Evolutionary conservation across 768 basidiomycete species (phyloP).

Genomic region (Kwoniella botswanensis): DNA sequence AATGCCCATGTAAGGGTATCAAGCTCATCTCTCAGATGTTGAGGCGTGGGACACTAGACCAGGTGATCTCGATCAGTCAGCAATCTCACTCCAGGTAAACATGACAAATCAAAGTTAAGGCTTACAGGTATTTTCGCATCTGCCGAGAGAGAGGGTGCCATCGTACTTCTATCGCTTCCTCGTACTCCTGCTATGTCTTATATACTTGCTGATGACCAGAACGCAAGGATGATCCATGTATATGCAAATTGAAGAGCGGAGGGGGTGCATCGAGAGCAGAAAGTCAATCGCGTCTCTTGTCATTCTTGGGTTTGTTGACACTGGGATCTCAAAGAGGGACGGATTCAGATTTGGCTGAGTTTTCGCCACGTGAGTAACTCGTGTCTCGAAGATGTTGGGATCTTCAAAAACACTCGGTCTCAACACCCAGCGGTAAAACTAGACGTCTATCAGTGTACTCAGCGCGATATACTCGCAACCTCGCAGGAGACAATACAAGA

Average conservation of each 20-base stretch:
- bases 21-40: conserved; percentile 54
- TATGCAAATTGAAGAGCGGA: not conserved
- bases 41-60: conserved; percentile 52
- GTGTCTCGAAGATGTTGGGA: not conserved
- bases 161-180: conserved; percentile 2
- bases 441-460: no score
- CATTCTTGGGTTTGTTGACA: conserved; percentile 7
- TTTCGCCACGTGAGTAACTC: not conserved
- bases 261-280: not conserved
- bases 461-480: no score
- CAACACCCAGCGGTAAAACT: no score
- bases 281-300: conserved; percentile 3
- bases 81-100: not conserved
- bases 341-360: not conserved
- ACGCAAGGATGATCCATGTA: no score
- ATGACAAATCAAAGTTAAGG: not conserved
- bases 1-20: conserved; percentile 51
- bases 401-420: not conserved
- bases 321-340: not conserved
- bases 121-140: conserved; percentile 54
- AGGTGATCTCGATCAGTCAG: not conserved
- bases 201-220: no score
- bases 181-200: not conserved
- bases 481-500: not conserved
- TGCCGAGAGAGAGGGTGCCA: conserved; percentile 40